Base-by-base conservation (phyloP, 208 protist species). In the Crithidia bombi region DNA sequence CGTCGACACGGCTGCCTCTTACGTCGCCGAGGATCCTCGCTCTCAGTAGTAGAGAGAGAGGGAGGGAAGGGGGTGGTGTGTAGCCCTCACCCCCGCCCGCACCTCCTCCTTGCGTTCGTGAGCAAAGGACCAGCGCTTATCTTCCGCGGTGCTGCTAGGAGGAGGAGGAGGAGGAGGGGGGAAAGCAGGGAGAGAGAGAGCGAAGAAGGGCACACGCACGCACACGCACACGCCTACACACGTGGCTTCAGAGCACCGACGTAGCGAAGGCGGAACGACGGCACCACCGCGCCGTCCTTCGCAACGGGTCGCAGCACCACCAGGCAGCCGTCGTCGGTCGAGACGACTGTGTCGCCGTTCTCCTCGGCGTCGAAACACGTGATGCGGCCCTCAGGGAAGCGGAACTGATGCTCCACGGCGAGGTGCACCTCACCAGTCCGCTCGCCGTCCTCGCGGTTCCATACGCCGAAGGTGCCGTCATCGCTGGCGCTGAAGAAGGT, bases 401-500 rank as follows among this genome's bases (percentile, higher is more conserved):
- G 58, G 52, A 81, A 80, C 30, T 51, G 61, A 57, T 74, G 70
- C 49, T 72, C 61, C 17, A 57, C 52, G 9, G 65, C 25, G 35
- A 77, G 57, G 25, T 75, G 55, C 46, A 92, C 78, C 39, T 82
- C 78, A 0, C 66, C 76, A 44, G 67, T 64, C 30, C 30, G 25
- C 33, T 54, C 38, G 17, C 70, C 73, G 21, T 75, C 55, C 30
- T 81, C 73, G 5, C 75, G 35, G n/a, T 79, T 78, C 83, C 83
- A 89, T 43, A 86, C 65, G 7, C 75, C 75, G 17, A 90, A 69
- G 17, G 77, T 76, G 25, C 69, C 70, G 66, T 90, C 87, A 43
- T 89, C 72, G 47, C 82, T 86, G 11, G 82, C 67, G 43, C 69
- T 86, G 52, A 90, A 79, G 57, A 92, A 88, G 23, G 72, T 62